Evolutionary conservation across 352 stramenopile species (phyloP), one percentile per base, ranked within the genome.

Genomic region (Phytopythium kandeliae): DNA sequence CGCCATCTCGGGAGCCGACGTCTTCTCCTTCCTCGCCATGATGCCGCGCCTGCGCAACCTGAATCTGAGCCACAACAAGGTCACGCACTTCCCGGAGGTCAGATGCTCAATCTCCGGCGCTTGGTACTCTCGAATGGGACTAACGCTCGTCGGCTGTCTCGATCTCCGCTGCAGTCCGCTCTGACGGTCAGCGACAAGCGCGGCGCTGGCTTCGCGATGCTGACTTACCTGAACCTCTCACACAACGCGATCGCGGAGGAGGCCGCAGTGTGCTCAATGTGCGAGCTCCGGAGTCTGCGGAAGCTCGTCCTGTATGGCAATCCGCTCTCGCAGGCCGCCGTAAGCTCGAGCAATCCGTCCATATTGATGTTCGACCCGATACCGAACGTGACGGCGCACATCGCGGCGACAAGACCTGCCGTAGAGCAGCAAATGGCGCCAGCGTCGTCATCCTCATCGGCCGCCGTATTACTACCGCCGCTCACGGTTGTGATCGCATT

Each of bases 301-400:
- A 88, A 88, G 35, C 60, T 90, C 13, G 74, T 90, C 11, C 49
- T 92, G 48, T 89, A 90, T 26, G 81, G 81, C 3, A 92, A 92
- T 37, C 81, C 81, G 16, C 43, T 92, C 2, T 61, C 70, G 4
- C 72, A 86, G 22, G 66, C 68, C 0, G 81, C 81, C 3, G 73
- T 87, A 26, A 69, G 69, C 19, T 86, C 77, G 17, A 68, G 81
- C 44, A 77, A 92, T 41, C 69, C 56, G 16, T 83, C 72, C 1
- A 84, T 80, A 48, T 62, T 92, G 15, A 52, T 78, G 26, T 90
- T 88, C 54, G 78, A 92, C 34, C 81, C 81, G 1, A 65, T 90
- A 17, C 76, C 81, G 9, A 77, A 35, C 31, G 65, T 92, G 35
- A 83, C 63, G 3, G 63, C 57, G 9, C 59, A 65, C 21, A 63